Base-by-base conservation (phyloP, 2,329 filamentous ascomycete species). In the Macrophomina pseudophaseolina region DNA sequence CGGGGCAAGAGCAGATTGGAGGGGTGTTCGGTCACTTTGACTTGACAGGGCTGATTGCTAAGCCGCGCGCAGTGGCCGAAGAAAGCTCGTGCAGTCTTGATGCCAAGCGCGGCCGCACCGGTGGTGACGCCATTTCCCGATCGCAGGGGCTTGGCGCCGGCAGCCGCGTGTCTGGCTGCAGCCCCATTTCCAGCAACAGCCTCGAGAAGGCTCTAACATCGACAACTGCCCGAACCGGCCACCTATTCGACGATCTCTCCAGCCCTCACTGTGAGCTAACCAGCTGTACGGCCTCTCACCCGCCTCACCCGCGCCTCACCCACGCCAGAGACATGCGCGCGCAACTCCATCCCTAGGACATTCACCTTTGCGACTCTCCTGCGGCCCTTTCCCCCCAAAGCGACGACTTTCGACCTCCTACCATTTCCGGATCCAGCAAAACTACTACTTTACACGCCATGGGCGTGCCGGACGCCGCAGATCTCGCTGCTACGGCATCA, bases 11-110 rank as follows among this genome's bases (percentile, higher is more conserved):
- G 23, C 23, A 23, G 23, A 23, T 32, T 32, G 8, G 40, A 64
- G 48, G 40, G 48, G 63, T 42, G 38, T 42, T 48, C 18, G 32
- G 42, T 44, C 46, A 8, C 7, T 54, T 38, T 38, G 35, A 12
- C 35, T 35, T 32, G 59, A 38, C 40, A 63, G 44, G 59, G 12
- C 32, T 42, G 60, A 64, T 64, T 64, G 60, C 60, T 64, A 64
- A 64, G 60, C 59, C 42, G 44, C 23, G 23, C 23, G 23, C 18
- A 40, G 46, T 11, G 44, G 44, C 35, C 33, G 60, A 53, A 42
- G 44, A 49, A 38, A 28, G 32, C 46, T 51, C 44, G 59, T 38
- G 58, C 58, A 28, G 44, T 40, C 5, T 28, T 63, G 58, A 46
- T 12, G 56, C 56, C 56, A 60, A 60, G 56, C 40, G 23, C 35